phyloP scores from a whole-genome alignment of 2,329 filamentous ascomycete genomes.

The Teratosphaeria nubilosa region DNA sequence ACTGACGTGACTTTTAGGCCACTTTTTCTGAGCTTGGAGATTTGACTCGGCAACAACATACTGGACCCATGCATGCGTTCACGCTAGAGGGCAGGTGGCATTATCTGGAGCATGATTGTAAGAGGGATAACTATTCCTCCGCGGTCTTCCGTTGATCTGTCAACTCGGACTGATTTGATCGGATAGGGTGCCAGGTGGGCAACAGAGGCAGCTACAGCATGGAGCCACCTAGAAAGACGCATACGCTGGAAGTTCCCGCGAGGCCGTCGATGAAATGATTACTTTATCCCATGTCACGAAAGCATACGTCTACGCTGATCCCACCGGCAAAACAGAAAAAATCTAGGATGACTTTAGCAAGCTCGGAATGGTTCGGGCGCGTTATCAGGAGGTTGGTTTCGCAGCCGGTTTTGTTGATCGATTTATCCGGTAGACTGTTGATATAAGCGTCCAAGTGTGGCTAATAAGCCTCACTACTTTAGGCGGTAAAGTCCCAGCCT shows the following conservation, averaged over 20 bases:
- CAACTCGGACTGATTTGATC: too few species aligned
- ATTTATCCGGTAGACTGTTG: too few species aligned
- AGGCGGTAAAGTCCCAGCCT: too few species aligned
- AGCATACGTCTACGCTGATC: conserved; percentile 5
- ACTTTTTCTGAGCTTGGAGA: too few species aligned
- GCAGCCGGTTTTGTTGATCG: not conserved
- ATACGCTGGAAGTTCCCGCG: conserved; percentile 6
- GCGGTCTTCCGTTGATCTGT: not conserved
- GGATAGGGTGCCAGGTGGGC: conserved; percentile 2
- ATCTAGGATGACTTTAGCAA: conserved; percentile 6
- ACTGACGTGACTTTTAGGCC: too few species aligned
- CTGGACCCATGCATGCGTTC: too few species aligned
- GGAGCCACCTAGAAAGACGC: conserved; percentile 5
- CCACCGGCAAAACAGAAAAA: conserved; percentile 1
- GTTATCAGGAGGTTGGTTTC: conserved; percentile 4
- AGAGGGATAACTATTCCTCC: too few species aligned
- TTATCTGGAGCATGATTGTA: too few species aligned
- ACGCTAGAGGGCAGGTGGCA: too few species aligned
- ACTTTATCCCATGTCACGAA: conserved; percentile 5
- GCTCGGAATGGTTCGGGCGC: conserved; percentile 3
- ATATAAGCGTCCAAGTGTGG: too few species aligned
- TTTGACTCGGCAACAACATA: too few species aligned
- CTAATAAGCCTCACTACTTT: too few species aligned
- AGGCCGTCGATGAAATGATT: conserved; percentile 4
- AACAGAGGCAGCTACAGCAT: conserved; percentile 4